phyloP scores from a whole-genome alignment of 345 rosid species.

The Rhizophora apiculata region DNA sequence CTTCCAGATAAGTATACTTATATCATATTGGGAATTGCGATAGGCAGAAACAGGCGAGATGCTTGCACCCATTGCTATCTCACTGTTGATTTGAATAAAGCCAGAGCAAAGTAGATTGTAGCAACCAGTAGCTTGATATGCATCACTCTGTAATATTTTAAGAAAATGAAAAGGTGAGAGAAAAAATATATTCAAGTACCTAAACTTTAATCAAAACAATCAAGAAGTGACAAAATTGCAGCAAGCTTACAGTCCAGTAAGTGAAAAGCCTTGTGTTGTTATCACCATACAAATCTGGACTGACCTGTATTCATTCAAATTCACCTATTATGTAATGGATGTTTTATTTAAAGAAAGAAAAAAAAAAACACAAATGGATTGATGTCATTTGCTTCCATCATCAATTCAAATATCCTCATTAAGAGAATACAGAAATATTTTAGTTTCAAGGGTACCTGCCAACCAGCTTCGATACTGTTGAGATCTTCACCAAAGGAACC shows the following conservation, averaged over 20 bases:
- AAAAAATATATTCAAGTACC: background rate
- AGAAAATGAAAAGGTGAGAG: background rate
- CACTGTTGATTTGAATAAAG: slow-evolving; percentile 89
- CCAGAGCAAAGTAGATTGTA: slow-evolving; percentile 94
- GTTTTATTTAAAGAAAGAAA: background rate
- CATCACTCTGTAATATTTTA: slow-evolving; percentile 60
- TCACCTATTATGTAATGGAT: slow-evolving; percentile 6
- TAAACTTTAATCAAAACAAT: background rate
- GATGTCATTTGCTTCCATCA: slow-evolving; percentile 5
- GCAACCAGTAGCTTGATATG: slow-evolving; percentile 97
- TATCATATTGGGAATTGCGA: slow-evolving; percentile 68
- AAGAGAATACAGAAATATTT: slow-evolving; percentile 5
- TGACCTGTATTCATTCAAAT: slow-evolving; percentile 54
- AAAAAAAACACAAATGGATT: background rate
- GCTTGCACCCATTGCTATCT: slow-evolving; percentile 98
- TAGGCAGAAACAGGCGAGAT: slow-evolving; percentile 81
- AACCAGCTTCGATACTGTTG: slow-evolving; percentile 97
- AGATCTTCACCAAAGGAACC: slow-evolving; percentile 98
- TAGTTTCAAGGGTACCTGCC: slow-evolving; percentile 61
- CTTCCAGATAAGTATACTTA: slow-evolving; percentile 96
- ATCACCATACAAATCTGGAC: slow-evolving; percentile 98
- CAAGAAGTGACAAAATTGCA: background rate
- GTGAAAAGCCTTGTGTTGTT: slow-evolving; percentile 98
- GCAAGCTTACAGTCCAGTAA: slow-evolving; percentile 90
- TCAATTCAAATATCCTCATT: slow-evolving; percentile 16